A percentile compares a stretch with the other conserved stretches of the same genome.
Conservation (phyloP, 768 basidiomycete genomes). For the Boletus subparvulus region DNA sequence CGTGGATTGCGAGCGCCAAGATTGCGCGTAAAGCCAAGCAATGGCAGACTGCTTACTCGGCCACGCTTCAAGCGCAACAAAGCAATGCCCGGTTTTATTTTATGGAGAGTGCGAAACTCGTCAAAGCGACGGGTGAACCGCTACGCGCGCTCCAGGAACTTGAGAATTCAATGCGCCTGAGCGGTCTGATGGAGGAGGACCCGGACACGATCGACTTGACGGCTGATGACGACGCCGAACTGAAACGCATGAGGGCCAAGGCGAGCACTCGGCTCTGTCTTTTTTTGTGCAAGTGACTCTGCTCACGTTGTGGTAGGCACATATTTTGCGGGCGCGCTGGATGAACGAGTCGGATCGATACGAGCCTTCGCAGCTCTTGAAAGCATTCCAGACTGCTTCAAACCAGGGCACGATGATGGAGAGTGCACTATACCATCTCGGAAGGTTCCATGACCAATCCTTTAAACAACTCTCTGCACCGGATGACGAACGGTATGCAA, state of each 20-base stretch:
- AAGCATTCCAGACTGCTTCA: conserved; percentile 53
- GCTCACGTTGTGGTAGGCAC: conserved; percentile 48
- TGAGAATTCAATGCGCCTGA: conserved; percentile 64
- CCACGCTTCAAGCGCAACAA: conserved; percentile 86
- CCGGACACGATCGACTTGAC: conserved; percentile 57
- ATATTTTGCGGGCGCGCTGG: conserved; percentile 85
- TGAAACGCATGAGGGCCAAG: conserved; percentile 66
- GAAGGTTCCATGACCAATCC: conserved; percentile 83
- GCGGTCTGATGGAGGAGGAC: conserved; percentile 47
- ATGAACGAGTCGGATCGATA: conserved; percentile 88
- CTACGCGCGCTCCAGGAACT: conserved; percentile 85
- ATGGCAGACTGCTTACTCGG: conserved; percentile 95
- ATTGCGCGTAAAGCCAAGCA: conserved; percentile 95
- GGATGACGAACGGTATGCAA: conserved; percentile 55
- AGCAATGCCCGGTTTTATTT: conserved; percentile 72
- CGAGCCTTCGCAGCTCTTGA: conserved; percentile 60
- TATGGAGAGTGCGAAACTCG: conserved; percentile 86
- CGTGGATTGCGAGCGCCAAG: conserved; percentile 94
- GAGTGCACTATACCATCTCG: conserved; percentile 81
- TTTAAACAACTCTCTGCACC: conserved; percentile 51
- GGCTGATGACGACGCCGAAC: conserved; percentile 45
- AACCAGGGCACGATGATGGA: conserved; percentile 65
- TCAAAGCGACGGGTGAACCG: conserved; percentile 75
- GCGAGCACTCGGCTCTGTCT: conserved; percentile 35
- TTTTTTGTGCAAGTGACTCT: neutral